Percentiles rank a stretch among this genome's conserved stretches.
Conservation (phyloP, 2,329 filamentous ascomycete species). For the Falciphora oryzae region DNA sequence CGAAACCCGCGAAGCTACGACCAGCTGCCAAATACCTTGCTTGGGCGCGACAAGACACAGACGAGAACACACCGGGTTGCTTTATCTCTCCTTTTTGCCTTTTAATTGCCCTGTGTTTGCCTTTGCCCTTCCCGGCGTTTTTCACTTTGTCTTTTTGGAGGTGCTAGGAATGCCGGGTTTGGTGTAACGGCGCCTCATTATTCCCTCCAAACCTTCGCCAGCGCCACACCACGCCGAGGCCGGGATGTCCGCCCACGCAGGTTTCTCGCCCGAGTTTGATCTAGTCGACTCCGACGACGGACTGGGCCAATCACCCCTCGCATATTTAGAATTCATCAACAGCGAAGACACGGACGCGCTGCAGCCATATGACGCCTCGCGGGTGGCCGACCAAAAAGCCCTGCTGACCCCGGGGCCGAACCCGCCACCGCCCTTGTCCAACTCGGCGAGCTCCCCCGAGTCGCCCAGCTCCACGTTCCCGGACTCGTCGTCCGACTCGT, state of each 20-base stretch:
- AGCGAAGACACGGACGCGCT: conserved; percentile 8
- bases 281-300: conserved; percentile 10
- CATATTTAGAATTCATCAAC: conserved; percentile 10
- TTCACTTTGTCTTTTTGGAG: background rate
- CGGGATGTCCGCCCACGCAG: conserved; percentile 10
- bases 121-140: background rate
- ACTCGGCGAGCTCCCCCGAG: conserved; percentile 11
- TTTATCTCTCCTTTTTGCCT: background rate
- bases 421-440: conserved; percentile 5
- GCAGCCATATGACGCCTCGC: conserved; percentile 8
- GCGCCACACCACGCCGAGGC: background rate
- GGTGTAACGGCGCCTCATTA: background rate
- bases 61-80: background rate
- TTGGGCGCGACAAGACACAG: background rate
- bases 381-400: conserved; percentile 4
- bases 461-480: conserved; percentile 7
- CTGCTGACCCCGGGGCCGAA: conserved; percentile 6
- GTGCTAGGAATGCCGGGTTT: background rate
- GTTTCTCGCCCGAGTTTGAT: conserved; percentile 10
- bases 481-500: conserved; percentile 9
- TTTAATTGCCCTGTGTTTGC: background rate
- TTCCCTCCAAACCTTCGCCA: background rate
- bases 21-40: background rate
- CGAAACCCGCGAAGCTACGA: background rate
- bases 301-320: background rate